phyloP scores from a whole-genome alignment of 2,329 filamentous ascomycete genomes.

The Fusarium camptoceras region DNA sequence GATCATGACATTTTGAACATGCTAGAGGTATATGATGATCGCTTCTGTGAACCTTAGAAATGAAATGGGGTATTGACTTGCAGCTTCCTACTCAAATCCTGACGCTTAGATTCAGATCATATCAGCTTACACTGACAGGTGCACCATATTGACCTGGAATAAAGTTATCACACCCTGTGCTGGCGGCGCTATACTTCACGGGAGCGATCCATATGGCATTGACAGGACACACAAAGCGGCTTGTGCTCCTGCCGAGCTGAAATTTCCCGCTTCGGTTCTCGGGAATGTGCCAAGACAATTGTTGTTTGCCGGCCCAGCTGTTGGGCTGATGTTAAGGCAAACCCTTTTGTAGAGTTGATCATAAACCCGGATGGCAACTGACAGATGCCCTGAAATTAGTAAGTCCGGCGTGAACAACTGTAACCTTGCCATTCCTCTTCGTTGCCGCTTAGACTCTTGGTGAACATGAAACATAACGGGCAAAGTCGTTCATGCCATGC shows the following conservation, averaged over 20 bases:
- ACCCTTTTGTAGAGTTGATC: neutral
- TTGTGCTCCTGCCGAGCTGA: constrained; percentile 22
- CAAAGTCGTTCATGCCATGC: neutral
- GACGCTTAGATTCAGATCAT: neutral
- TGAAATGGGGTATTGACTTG: neutral
- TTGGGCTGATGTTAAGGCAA: constrained; percentile 8
- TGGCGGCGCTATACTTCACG: constrained; percentile 23
- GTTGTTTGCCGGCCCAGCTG: constrained; percentile 1
- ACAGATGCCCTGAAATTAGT: neutral
- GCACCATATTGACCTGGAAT: neutral
- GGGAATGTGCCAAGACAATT: constrained; percentile 40
- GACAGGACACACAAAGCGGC: constrained; percentile 31
- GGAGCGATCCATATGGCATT: constrained; percentile 3
- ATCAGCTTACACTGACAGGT: constrained; percentile 2
- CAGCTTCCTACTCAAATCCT: neutral
- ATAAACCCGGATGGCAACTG: neutral
- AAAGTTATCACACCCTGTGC: neutral
- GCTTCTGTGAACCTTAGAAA: neutral
- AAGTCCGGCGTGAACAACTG: neutral
- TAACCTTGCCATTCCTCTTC: neutral
- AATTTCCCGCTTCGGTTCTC: constrained; percentile 5
- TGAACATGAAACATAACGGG: constrained; percentile 4
- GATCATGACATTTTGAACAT: neutral
- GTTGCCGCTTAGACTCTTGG: neutral
- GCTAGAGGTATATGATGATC: neutral